Evolutionary conservation across 129 eudicot genomes (phyloP).

Genomic region (Saposhnikovia divaricata): DNA sequence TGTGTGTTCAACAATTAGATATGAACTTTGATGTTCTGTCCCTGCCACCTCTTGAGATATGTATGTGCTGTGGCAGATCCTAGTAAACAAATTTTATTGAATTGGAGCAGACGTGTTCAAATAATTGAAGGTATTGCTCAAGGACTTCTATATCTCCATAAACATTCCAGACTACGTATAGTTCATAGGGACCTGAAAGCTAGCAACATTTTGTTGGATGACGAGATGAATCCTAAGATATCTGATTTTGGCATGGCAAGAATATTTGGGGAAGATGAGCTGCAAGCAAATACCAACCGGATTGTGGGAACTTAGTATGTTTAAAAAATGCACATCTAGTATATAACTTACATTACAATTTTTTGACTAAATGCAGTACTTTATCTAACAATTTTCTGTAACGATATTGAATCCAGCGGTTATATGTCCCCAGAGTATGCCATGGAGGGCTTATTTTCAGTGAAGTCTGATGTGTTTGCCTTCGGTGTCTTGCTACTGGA

Average conservation of each 20-base stretch:
- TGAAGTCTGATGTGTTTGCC: constrained; percentile 19
- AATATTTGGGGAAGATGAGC: constrained; percentile 18
- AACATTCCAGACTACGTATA: constrained; percentile 12
- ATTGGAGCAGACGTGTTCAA: constrained; percentile 18
- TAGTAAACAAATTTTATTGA: neutral
- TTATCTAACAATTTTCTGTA: neutral
- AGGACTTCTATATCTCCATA: constrained; percentile 21
- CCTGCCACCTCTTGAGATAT: neutral
- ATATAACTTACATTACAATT: neutral
- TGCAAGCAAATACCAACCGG: constrained; percentile 11
- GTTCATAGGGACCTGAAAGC: constrained; percentile 15
- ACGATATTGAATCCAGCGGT: constrained; percentile 9
- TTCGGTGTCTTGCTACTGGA: constrained; percentile 24
- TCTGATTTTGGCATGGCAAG: constrained; percentile 28
- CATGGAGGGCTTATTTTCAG: constrained; percentile 18
- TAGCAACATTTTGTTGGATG: constrained; percentile 20
- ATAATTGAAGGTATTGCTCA: constrained; percentile 24
- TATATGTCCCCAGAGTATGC: constrained; percentile 28
- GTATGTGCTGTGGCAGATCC: constrained; percentile 11
- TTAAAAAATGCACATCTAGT: neutral
- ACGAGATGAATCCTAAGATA: constrained; percentile 20
- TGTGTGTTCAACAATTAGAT: neutral
- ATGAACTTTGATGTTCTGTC: neutral
- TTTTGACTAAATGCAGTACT: neutral
- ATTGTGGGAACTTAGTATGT: constrained; percentile 33